phyloP scores from a whole-genome alignment of 345 rosid species.

The Cardamine resedifolia region DNA sequence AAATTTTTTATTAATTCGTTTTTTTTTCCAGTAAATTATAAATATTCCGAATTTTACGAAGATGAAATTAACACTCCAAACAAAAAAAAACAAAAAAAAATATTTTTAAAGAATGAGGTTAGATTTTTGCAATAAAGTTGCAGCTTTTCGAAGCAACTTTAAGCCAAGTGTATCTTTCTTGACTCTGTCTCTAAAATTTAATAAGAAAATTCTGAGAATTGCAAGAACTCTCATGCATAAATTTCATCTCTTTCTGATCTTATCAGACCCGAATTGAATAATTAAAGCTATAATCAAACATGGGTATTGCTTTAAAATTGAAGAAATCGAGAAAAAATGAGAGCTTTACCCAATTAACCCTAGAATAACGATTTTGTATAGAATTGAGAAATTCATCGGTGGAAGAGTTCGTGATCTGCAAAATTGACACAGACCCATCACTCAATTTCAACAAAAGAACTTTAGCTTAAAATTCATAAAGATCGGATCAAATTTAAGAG shows the following conservation, averaged over 20 bases:
- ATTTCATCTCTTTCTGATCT: background rate
- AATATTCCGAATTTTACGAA: constrained; percentile 1
- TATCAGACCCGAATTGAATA: background rate
- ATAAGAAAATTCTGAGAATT: constrained; percentile 12
- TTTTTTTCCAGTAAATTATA: background rate
- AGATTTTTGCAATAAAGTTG: constrained; percentile 20
- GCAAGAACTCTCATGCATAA: constrained; percentile 6
- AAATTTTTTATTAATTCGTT: background rate
- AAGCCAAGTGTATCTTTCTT: constrained; percentile 26
- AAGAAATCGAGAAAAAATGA: background rate
- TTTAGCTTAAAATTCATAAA: background rate
- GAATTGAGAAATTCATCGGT: constrained; percentile 58
- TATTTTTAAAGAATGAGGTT: background rate
- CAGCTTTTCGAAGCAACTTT: constrained; percentile 33
- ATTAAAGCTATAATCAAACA: background rate
- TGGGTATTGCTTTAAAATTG: background rate
- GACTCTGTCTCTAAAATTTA: background rate
- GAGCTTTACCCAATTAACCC: constrained; percentile 73
- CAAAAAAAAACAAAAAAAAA: background rate
- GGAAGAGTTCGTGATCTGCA: constrained; percentile 79
- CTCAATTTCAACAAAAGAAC: constrained; percentile 8
- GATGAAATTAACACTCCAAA: background rate
- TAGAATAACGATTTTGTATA: constrained; percentile 70
- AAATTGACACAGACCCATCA: constrained; percentile 10
- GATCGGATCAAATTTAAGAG: background rate